phyloP scores from a whole-genome alignment of 495 filamentous ascomycete species.

The Hypoxylon perforatum region DNA sequence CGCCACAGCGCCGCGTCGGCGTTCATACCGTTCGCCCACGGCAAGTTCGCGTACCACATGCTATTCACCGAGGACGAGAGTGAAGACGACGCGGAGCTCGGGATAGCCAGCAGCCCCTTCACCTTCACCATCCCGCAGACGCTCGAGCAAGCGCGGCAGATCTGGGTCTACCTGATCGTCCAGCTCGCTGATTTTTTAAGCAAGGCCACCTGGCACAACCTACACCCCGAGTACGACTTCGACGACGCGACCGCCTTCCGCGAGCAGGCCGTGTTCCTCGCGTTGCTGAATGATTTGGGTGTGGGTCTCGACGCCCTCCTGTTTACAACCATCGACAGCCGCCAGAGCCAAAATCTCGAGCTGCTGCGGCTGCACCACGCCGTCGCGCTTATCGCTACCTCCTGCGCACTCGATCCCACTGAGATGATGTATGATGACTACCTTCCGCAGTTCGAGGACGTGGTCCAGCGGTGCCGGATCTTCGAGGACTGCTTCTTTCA shows the following conservation, averaged over 20 bases:
- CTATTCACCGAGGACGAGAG: constrained; percentile 37
- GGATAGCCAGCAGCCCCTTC: constrained; percentile 18
- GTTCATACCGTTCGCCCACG: constrained; percentile 38
- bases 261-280: constrained; percentile 33
- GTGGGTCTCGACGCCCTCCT: constrained; percentile 27
- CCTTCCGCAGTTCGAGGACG: constrained; percentile 36
- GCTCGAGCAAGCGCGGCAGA: constrained; percentile 28
- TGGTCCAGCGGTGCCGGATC: constrained; percentile 30
- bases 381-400: constrained; percentile 15
- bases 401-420: constrained; percentile 40
- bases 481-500: constrained; percentile 24
- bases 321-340: constrained; percentile 19
- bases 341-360: constrained; percentile 33
- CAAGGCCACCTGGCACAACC: constrained; percentile 33
- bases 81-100: constrained; percentile 21
- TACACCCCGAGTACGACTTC: constrained; percentile 39
- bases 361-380: constrained; percentile 35
- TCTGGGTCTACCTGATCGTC: constrained; percentile 31
- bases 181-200: constrained; percentile 36
- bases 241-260: constrained; percentile 25
- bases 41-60: constrained; percentile 42
- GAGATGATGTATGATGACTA: constrained; percentile 44
- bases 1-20: constrained; percentile 35
- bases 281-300: constrained; percentile 30
- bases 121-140: constrained; percentile 31